These are phyloP conservation scores for Hypomyces rosellus DNA, from an alignment of 2,329 filamentous ascomycete genomes.

Conservation along the genomic window DNA sequence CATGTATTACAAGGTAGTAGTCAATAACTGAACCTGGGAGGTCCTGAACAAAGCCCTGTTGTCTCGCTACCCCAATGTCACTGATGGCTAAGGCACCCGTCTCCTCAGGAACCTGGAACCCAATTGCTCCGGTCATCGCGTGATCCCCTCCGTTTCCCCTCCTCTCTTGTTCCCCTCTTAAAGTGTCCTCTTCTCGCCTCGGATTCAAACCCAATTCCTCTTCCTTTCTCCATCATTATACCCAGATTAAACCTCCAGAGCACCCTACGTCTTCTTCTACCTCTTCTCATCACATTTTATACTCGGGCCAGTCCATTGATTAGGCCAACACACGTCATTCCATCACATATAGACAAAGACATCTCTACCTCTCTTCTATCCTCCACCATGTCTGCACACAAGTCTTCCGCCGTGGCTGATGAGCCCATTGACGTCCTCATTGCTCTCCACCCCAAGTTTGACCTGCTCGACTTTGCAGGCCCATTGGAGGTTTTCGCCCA, in stretches of 20 bases:
- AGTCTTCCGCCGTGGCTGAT: constrained; percentile 52
- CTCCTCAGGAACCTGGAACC: neutral
- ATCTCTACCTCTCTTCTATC: constrained; percentile 14
- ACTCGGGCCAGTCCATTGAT: neutral
- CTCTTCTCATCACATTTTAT: constrained; percentile 4
- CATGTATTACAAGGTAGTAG: neutral
- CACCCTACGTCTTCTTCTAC: constrained; percentile 11
- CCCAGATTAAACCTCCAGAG: constrained; percentile 14
- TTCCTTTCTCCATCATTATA: constrained; percentile 12
- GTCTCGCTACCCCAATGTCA: neutral
- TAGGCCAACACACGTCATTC: neutral
- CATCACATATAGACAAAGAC: neutral
- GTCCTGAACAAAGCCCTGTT: too few species aligned
- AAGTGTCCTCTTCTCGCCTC: constrained; percentile 16
- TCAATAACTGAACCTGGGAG: neutral
- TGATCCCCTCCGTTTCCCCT: constrained; percentile 12
- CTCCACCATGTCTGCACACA: constrained; percentile 49
- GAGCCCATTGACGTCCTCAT: constrained; percentile 56
- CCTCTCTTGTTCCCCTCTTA: constrained; percentile 13
- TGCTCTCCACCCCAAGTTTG: constrained; percentile 54
- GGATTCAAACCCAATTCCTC: constrained; percentile 18
- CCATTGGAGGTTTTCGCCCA: constrained; percentile 45
- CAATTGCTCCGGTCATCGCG: constrained; percentile 14
- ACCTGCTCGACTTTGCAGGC: constrained; percentile 53
- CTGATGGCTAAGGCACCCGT: constrained; percentile 5